Evolutionary conservation across 768 basidiomycete genomes (phyloP), one percentile per base, ranked within the genome.

Genomic region (Amylocystis lapponica): DNA sequence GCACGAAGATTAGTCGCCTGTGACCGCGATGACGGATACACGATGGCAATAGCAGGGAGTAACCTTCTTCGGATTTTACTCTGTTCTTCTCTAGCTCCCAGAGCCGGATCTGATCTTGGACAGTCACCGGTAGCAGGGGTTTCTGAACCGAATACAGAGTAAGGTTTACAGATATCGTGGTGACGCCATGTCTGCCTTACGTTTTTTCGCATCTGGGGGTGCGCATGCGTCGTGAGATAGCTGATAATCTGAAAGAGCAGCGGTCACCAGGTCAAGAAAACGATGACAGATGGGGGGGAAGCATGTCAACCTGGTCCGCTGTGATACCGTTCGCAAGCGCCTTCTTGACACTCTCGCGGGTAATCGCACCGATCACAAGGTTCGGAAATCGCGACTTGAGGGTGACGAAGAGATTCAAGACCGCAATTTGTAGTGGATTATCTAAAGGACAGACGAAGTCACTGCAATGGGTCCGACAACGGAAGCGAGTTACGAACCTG

Each of bases 81-180:
- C 96, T 79, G 61, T 96, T 93, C 64, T 86, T 79, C 68, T 98
- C 96, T 33, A 94, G 72, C 64, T 99, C 94, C 93, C 96, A 99
- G 14, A 98, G 72, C 45, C 95, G 82, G 48, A 99, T 88, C 65
- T 98, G 95, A 66, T 99, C 95, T 58, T 96, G 93, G 0, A 99
- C 95, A 0, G 96, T 98, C 33, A 96, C 92, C 22, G 96, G 95
- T 19, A 99, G 71, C 12, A 98, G 69, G 8, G 94, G 94, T 58
- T 89, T 90, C 89, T 94, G 59, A 45, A 31, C 19, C 48, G 56
- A 35, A 43, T 29, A 45, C 32, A 36, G n/a, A 8, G 33, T 13
- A 19, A 12, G 33, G 8, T 36, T n/a, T 19, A 40, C 23, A 35
- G 20, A 22, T 25, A 31, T 17, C 13, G 30, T 23, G 19, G 27